Evolutionary conservation across 768 basidiomycete genomes (phyloP).

Genomic region (Phlebiopsis flavidoalba): DNA sequence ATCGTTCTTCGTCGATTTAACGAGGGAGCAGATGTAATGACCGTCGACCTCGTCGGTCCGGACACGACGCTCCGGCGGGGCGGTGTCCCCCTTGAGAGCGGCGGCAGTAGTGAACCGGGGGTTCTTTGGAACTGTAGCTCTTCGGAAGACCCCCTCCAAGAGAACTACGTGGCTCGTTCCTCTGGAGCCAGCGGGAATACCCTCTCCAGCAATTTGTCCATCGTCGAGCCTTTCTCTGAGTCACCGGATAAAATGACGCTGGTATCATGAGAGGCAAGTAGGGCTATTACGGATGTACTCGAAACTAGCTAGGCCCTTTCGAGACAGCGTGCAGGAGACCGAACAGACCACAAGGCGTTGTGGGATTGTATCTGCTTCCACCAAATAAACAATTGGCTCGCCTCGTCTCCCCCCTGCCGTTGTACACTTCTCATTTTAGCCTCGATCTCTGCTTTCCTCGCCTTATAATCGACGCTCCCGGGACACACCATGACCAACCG

Average conservation of each 20-base stretch:
- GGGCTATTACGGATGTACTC: constrained; percentile 5
- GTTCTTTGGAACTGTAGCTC: constrained; percentile 11
- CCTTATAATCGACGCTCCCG: not conserved
- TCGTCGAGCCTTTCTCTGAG: constrained; percentile 1
- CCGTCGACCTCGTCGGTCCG: constrained; percentile 1
- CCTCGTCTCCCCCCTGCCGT: constrained; percentile 3
- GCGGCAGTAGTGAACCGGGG: constrained; percentile 7
- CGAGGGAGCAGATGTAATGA: constrained; percentile 11
- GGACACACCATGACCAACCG: constrained; percentile 9
- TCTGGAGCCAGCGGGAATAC: not conserved
- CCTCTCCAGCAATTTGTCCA: constrained; percentile 1
- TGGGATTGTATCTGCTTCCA: constrained; percentile 11
- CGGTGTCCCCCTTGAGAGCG: constrained; percentile 7
- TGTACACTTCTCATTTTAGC: not conserved
- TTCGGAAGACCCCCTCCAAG: constrained; percentile 1
- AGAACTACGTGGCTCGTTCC: constrained; percentile 6
- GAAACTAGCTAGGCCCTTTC: constrained; percentile 6
- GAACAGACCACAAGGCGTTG: constrained; percentile 11
- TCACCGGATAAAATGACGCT: not conserved
- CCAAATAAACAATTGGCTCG: constrained; percentile 6
- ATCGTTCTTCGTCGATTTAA: constrained; percentile 1
- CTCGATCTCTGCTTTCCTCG: not conserved
- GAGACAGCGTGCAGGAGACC: constrained; percentile 7
- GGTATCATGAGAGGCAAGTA: not conserved
- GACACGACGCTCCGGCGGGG: not conserved